Evolutionary conservation across 305 asterid species (phyloP), one percentile per base, ranked within the genome.

Genomic region (Nicotiana rustica): DNA sequence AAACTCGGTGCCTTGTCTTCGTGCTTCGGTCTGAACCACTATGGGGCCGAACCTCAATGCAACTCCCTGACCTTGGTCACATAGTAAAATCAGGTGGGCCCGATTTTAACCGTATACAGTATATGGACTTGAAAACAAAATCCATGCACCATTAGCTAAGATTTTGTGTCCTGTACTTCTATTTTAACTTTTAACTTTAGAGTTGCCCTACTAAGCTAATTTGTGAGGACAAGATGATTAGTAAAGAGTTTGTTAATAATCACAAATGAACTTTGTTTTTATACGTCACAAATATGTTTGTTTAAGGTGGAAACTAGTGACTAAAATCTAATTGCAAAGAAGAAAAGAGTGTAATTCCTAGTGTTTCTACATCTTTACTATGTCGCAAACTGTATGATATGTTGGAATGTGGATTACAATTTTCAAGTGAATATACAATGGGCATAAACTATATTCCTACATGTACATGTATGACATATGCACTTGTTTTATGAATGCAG

Each of bases 401-500:
- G 36, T 25, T 65, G 41, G 12, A 2, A 41, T 25, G 13, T 4
- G 36, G 18, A 12, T 10, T 29, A 65, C 38, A 65, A 12, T 10
- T 25, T 10, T 64, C 68, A 10, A 64, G 6, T 64, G n/a, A 10
- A 64, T 8, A 25, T 64, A 12, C 2, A 35, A 1, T 33, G 33
- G 4, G 13, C 21, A 15, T 67, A 2, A 15, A 67, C 1, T 12
- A 8, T 3, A 6, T 67, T 33, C 73, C 49, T 33, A 33, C 49
- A 4, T 31, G 49, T 12, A 35, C 7, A 14, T 15, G 1, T 67
- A 6, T 14, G 21, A 6, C n/a, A 41, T 18, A 56, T 57, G 59
- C 57, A 49, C 82, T 75, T 84, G 70, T 31, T 83, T 76, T 83
- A 75, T 79, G 25, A 47, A 5, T 86, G 59, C 88, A 94, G 98